Evolutionary conservation across 1,139 yeast species (phyloP), one percentile per base, ranked within the genome.

Genomic region (Yamadazyma songkhlaensis): DNA sequence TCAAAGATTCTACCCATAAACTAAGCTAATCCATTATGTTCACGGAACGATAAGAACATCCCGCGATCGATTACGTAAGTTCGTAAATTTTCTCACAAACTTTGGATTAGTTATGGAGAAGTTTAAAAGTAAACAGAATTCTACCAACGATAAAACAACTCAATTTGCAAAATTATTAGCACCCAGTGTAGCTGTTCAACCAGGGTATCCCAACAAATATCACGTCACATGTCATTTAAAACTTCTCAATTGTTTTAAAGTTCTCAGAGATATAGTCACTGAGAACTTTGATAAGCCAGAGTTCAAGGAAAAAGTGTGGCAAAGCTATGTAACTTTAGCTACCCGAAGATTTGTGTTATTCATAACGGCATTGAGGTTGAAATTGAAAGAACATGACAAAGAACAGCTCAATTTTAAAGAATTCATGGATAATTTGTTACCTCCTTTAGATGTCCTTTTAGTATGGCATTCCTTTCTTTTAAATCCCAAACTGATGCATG

Each of bases 401-500:
- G 32, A 20, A 23, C 21, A 17, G 15, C 7, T 10, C 11, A 17
- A 6, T 14, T 28, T 34, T n/a, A 13, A 29, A 10, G 11, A 9
- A 9, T 35, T 21, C 11, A 29, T 30, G 31, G 23, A 30, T 4
- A 21, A 11, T 10, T 13, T 35, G 4, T n/a, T 36, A 5, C 38
- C 38, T 4, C 38, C 38, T 12, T 12, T 36, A 40, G 73, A 67
- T 41, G 59, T 68, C 9, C 37, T 68, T 6, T 53, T 68, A 60
- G 67, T 67, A 1, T 68, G 73, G 74, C 72, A 68, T 47, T 43
- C 55, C 29, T 53, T 53, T 37, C 31, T 46, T 21, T 34, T 47
- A 21, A 46, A 47, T 34, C 52, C 57, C 5, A 48, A 48, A 25
- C 43, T 59, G 0, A 58, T 8, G 34, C 55, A 61, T 40, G 71